Evolutionary conservation across 768 basidiomycete genomes (phyloP).

Genomic region (Tulasnella sp.): DNA sequence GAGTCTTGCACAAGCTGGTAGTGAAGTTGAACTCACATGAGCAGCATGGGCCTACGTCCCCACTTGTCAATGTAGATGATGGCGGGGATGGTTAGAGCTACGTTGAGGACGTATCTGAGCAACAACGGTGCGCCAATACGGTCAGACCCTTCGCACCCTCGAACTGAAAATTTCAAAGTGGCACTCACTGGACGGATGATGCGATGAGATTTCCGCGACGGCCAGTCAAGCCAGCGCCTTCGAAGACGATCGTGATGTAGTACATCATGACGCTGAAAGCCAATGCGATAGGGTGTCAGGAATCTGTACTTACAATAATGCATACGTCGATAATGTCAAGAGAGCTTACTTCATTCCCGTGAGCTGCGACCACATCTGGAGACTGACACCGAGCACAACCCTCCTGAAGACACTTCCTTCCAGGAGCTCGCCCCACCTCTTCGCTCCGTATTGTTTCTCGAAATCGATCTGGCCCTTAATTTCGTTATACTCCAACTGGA

Average conservation of each 20-base stretch:
- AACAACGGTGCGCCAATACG: neutral
- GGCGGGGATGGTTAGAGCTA: slow-evolving; percentile 34
- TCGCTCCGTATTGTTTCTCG: slow-evolving; percentile 59
- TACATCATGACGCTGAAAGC: neutral
- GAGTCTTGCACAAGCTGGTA: slow-evolving; percentile 21
- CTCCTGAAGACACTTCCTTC: slow-evolving; percentile 57
- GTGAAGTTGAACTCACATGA: slow-evolving; percentile 40
- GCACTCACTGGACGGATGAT: slow-evolving; percentile 35
- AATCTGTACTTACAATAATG: neutral
- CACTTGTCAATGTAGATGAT: slow-evolving; percentile 45
- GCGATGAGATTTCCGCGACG: slow-evolving; percentile 65
- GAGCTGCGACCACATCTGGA: slow-evolving; percentile 74
- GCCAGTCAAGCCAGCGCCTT: slow-evolving; percentile 66
- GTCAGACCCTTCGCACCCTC: no score
- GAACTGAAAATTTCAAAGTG: no score
- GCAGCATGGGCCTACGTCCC: slow-evolving; percentile 68
- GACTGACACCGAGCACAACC: slow-evolving; percentile 53
- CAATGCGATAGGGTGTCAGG: no score
- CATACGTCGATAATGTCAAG: slow-evolving; percentile 25
- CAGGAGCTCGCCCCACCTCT: slow-evolving; percentile 54
- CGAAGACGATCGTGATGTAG: slow-evolving; percentile 53
- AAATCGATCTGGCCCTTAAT: slow-evolving; percentile 41
- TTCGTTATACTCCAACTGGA: slow-evolving; percentile 64
- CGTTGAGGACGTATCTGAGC: slow-evolving; percentile 37
- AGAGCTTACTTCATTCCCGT: slow-evolving; percentile 78